Base-by-base conservation (phyloP, 208 protist species). In the Wallacemonas sp. region DNA sequence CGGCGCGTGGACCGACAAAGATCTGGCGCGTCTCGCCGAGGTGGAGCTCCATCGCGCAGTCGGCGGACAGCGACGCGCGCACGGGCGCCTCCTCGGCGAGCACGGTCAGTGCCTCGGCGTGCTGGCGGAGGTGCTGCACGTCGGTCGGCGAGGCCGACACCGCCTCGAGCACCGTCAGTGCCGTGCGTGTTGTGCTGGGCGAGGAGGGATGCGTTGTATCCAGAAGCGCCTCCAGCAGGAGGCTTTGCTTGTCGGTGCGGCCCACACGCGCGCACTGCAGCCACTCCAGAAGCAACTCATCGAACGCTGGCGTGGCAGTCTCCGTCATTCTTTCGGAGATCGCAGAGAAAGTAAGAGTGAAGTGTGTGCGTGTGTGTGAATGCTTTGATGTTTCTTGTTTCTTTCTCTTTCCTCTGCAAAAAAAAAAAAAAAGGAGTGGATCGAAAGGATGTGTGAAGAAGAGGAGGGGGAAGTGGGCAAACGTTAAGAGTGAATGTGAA, bases 251-350 rank as follows among this genome's bases (percentile, higher is more conserved):
- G 10, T 70, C 55, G 4, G 70, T 52, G 10, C 68, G 72, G 8
- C 72, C 20, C 41, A 86, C 62, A 42, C 63, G 42, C 42, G 42
- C 52, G 2, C 26, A 41, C 22, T 61, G 57, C 22, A 82, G 44
- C 76, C 81, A 86, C 38, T 76, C 50, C 22, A 78, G 31, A n/a
- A 86, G 65, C 52, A 82, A 57, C 41, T 77, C 63, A 36, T 86
- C 72, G 49, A 77, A 69, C n/a, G 45, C 28, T 31, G 42, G 55
- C 39, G 55, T 20, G 16, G 59, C 29, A 64, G 39, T 20, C 12
- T 33, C 18, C 7, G 52, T 59, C 52, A 59, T 59, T 50, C n/a
- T 64, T n/a, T 12, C 18, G 52, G 25, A 31, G 16, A n/a, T 61
- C 49, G 29, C 11, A 42, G 28, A 39, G 45, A 26, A n/a, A 70